phyloP scores from a whole-genome alignment of 2,329 filamentous ascomycete genomes.

The Xenosphaeropsis pyriputrescens region DNA sequence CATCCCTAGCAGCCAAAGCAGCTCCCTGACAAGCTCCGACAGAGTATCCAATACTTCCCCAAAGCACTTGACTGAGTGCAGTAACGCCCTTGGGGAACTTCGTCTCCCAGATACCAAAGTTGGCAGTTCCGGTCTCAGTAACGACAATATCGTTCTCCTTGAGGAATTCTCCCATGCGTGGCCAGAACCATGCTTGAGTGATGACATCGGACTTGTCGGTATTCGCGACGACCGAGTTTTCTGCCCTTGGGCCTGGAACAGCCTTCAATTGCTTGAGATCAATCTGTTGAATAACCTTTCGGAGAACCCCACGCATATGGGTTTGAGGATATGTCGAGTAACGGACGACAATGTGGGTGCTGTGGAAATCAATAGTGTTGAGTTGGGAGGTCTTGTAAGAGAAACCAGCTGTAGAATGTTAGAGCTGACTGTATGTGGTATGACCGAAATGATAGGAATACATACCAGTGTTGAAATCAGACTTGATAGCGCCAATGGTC shows the following conservation, averaged over 20 bases:
- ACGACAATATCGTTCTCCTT: conserved; percentile 61
- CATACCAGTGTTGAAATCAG: conserved; percentile 63
- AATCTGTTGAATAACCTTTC: conserved; percentile 48
- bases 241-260: conserved; percentile 34
- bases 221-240: conserved; percentile 31
- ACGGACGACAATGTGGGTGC: conserved; percentile 54
- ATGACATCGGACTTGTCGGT: conserved; percentile 30
- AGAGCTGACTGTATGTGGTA: not conserved
- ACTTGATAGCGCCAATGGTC: conserved; percentile 45
- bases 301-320: conserved; percentile 64
- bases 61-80: conserved; percentile 66
- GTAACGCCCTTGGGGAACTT: conserved; percentile 66
- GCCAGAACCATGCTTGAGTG: conserved; percentile 66
- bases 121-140: conserved; percentile 77
- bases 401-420: conserved; percentile 67
- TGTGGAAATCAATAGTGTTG: conserved; percentile 71
- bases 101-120: conserved; percentile 80
- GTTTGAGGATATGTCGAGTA: conserved; percentile 70
- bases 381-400: conserved; percentile 65
- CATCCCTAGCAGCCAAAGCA: conserved; percentile 59
- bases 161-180: conserved; percentile 58
- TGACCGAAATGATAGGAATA: not conserved
- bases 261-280: conserved; percentile 42
- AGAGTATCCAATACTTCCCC: conserved; percentile 52
- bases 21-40: conserved; percentile 52